phyloP scores from a whole-genome alignment of 108 stramenopile species.

The Skeletonema marinoi region DNA sequence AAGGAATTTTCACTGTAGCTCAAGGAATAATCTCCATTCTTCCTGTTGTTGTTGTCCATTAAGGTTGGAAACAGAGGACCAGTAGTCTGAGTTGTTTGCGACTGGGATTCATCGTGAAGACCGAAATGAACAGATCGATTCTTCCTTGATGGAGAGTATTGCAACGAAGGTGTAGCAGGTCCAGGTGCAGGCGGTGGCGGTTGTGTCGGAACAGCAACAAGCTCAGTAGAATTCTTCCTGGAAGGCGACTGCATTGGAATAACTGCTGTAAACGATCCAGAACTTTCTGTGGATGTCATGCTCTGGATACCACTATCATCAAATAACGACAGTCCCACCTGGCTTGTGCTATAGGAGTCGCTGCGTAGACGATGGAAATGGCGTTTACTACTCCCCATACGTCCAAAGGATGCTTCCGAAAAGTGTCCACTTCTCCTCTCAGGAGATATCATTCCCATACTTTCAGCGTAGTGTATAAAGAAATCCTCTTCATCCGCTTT shows the following conservation, averaged over 20 bases:
- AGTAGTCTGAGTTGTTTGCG: not conserved
- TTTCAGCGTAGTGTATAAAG: slow-evolving; percentile 50
- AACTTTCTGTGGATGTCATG: slow-evolving; percentile 9
- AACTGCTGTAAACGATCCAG: not conserved
- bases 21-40: slow-evolving; percentile 5
- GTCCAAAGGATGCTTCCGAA: not conserved
- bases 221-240: not conserved
- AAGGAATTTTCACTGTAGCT: not conserved
- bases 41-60: not conserved
- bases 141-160: slow-evolving; percentile 6
- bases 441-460: slow-evolving; percentile 40
- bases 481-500: slow-evolving; percentile 38
- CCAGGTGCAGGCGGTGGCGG: not conserved
- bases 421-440: slow-evolving; percentile 19
- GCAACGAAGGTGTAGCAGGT: slow-evolving; percentile 3
- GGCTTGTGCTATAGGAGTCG: slow-evolving; percentile 24
- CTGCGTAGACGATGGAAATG: slow-evolving; percentile 7
- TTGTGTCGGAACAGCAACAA: not conserved
- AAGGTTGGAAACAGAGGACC: not conserved
- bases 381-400: not conserved
- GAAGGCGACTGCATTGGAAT: slow-evolving; percentile 3
- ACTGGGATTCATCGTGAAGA: not conserved
- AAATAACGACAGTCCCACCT: slow-evolving; percentile 33
- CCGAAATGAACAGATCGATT: slow-evolving; percentile 19
- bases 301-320: slow-evolving; percentile 14